Evolutionary conservation across 1,284 basidiomycete genomes (phyloP), one percentile per base, ranked within the genome.

Genomic region (Gymnopus androsaceus): DNA sequence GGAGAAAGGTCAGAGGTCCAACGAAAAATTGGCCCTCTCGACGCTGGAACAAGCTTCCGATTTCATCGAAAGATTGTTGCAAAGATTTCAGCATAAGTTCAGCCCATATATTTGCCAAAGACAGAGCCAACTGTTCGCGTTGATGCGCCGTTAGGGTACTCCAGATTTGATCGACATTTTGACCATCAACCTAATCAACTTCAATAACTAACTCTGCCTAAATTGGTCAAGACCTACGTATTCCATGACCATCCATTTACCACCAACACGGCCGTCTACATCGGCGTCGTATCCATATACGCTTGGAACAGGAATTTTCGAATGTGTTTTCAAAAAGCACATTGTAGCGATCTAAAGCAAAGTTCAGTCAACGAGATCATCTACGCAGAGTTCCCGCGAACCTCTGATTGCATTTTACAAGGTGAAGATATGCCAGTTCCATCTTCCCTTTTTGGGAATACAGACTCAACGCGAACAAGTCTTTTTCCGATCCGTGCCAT

Each of bases 11-110:
- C 60, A 61, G 57, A 7, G 58, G 51, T 17, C 60, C 60, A 12
- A 61, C 55, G 31, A 37, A 27, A 38, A 57, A 59, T 17, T 48
- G 38, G 21, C 53, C 48, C 3, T 41, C 30, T 6, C 21, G 44
- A 4, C n/a, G 11, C 21, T 59, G 44, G 40, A 57, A 54, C 23
- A 64, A 51, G 31, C 61, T 62, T 14, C 62, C 62, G 38, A 64
- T 62, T 17, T 30, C 25, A 28, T 59, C 42, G 57, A 63, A 63
- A 19, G 48, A 47, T 9, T 57, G 31, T 3, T 28, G 31, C 15
- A 63, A 63, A 19, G 48, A 47, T 9, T 57, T 25, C 3, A 27
- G 31, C 15, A 62, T 51, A 12, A 62, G 55, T 23, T 58, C 38
- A 44, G 46, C 44, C 52, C 54, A 59, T 21, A 55, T 40, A 15